Base-by-base conservation (phyloP, 2,329 filamentous ascomycete genomes). In the Cryoendolithus antarcticus region DNA sequence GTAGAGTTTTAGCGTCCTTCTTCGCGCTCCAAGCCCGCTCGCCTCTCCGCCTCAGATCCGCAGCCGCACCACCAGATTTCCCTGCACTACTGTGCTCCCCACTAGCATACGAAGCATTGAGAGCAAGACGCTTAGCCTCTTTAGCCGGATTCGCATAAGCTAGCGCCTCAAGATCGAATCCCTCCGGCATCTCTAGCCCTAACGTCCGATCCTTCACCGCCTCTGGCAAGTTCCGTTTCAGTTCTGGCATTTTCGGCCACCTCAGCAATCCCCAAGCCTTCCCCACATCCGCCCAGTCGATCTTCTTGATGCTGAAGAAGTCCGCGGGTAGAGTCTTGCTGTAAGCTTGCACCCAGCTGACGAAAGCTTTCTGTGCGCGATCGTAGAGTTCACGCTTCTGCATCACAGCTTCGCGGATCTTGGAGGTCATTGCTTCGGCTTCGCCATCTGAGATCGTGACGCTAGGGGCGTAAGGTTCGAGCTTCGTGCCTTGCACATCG, bases 211-310 rank as follows among this genome's bases (percentile, higher is more conserved):
- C 64, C n/a, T 61, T 59, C 5, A 45, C 44, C 6, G 52, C 53
- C 36, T 51, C 43, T 0, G 49, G 51, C 10, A 63, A 61, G 51
- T 63, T 64, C 10, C 60, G 62, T 48, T 66, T 69, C 13, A 67
- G 65, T 59, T 98, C 91, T 0, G 91, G 89, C 91, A 98, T 98
- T 56, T 82, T 86, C 4, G 91, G 91, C 47, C 96, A 70, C 37
- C 79, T 79, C 2, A 95, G 68, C 1, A 98, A 69, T 2, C 85
- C 91, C 85, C 89, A 98, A 1, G 81, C 82, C 38, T 76, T 70
- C 1, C 79, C 89, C 1, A 91, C 69, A 38, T 86, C 81, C 4
- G 72, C 65, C 91, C 91, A 98, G 58, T 94, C 80, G 10, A 95
- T 69, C 52, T 93, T 86, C 3, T 70, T 60, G 2, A 86, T 67